These are phyloP conservation scores for Primulina tabacum DNA, from an alignment of 257 asterid species.

Conservation along the genomic window DNA sequence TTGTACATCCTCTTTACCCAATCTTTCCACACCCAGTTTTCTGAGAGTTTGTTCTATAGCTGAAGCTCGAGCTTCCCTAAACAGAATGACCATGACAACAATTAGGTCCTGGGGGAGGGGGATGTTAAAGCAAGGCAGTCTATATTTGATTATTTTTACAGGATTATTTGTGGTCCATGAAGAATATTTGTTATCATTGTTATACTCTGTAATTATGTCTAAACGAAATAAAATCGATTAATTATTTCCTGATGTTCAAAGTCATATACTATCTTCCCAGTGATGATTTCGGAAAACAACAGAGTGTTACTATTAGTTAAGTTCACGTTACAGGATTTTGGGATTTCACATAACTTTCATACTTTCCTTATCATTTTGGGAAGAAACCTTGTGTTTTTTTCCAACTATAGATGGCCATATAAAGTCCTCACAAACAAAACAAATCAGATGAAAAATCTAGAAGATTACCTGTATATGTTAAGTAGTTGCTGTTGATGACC, in stretches of 20 bases:
- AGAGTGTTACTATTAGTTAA: not conserved
- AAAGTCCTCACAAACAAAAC: slow-evolving; percentile 3
- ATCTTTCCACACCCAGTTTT: slow-evolving; percentile 87
- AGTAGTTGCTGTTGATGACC: slow-evolving; percentile 73
- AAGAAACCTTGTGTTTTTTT: not conserved
- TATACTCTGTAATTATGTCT: too few relatives aligned
- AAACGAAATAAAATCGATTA: too few relatives aligned
- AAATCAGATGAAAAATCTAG: slow-evolving; percentile 6
- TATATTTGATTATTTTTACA: too few relatives aligned
- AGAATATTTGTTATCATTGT: not conserved
- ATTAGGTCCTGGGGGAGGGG: not conserved
- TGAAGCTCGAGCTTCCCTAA: slow-evolving; percentile 70
- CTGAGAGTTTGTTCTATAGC: slow-evolving; percentile 79
- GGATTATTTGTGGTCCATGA: not conserved
- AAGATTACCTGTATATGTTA: slow-evolving; percentile 58
- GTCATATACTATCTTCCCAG: not conserved
- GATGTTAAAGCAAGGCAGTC: not conserved
- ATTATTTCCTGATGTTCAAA: not conserved
- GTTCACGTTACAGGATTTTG: not conserved
- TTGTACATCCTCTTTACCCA: slow-evolving; percentile 91
- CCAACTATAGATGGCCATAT: slow-evolving; percentile 2
- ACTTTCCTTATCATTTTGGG: not conserved
- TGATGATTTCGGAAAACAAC: not conserved
- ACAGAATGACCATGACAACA: slow-evolving; percentile 22
- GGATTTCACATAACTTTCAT: not conserved